Conservation (phyloP, 2,329 filamentous ascomycete genomes). For the Xylaria sp. region DNA sequence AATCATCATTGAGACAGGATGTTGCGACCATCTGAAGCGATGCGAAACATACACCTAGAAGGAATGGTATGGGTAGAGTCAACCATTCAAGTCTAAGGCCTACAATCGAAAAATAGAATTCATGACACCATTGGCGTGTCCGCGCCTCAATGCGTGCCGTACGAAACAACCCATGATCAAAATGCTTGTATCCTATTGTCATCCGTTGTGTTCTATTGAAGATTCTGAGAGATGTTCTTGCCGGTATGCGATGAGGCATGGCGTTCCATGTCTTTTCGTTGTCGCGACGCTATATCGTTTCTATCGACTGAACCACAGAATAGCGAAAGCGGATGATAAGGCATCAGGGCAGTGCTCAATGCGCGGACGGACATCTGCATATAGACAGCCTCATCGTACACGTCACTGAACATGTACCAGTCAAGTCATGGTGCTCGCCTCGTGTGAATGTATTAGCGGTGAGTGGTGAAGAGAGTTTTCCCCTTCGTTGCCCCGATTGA, state of each 20-base stretch:
- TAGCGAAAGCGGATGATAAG: conserved; percentile 16
- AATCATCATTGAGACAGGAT: not conserved
- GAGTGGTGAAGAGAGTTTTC: conserved; percentile 1
- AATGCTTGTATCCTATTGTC: not conserved
- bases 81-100: not conserved
- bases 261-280: not conserved
- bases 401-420: conserved; percentile 26
- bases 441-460: not conserved
- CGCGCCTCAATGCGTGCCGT: not conserved
- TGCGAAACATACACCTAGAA: not conserved
- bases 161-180: conserved; percentile 13
- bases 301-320: not conserved
- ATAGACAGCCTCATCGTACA: conserved; percentile 30
- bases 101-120: not conserved
- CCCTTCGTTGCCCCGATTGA: conserved; percentile 7
- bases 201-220: not conserved
- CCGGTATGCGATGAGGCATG: conserved; percentile 6
- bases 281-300: not conserved
- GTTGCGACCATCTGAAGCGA: not conserved
- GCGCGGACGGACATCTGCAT: conserved; percentile 13
- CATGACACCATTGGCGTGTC: not conserved
- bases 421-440: conserved; percentile 7
- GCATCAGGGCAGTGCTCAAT: conserved; percentile 25
- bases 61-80: not conserved
- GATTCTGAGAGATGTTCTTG: not conserved